These are phyloP conservation scores for Fraxinus angustifolia DNA, from an alignment of 305 asterid genomes.

Conservation along the genomic window DNA sequence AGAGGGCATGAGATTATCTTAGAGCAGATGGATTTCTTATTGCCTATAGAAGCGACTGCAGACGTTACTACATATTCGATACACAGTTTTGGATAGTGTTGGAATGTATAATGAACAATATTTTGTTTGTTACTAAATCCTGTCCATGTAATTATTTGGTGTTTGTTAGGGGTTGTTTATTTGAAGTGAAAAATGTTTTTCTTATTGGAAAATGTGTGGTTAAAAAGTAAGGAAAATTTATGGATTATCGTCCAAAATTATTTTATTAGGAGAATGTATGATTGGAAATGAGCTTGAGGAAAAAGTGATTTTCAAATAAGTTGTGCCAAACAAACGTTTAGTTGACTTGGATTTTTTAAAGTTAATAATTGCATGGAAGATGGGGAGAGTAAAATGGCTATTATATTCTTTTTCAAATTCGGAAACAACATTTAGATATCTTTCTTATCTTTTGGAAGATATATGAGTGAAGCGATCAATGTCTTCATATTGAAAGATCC, in stretches of 20 bases:
- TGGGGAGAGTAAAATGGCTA: background rate
- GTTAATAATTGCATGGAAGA: background rate
- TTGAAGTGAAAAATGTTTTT: background rate
- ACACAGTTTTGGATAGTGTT: background rate
- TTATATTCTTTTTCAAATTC: no score
- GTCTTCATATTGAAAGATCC: background rate
- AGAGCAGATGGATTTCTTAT: background rate
- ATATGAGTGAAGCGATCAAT: background rate
- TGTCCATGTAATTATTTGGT: background rate
- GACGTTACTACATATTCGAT: background rate
- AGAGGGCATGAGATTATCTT: background rate
- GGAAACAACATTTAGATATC: no score
- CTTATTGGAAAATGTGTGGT: background rate
- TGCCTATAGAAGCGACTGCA: background rate
- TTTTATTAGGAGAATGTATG: background rate
- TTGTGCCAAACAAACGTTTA: background rate
- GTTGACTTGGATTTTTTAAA: background rate
- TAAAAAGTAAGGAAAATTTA: background rate
- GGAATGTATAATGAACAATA: background rate
- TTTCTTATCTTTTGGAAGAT: background rate
- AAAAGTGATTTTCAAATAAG: background rate
- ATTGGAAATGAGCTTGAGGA: background rate
- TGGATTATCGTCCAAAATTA: background rate
- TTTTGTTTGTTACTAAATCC: background rate
- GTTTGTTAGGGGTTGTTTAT: background rate